Evolutionary conservation across 257 asterid species (phyloP).

Genomic region (Coffea eugenioides): DNA sequence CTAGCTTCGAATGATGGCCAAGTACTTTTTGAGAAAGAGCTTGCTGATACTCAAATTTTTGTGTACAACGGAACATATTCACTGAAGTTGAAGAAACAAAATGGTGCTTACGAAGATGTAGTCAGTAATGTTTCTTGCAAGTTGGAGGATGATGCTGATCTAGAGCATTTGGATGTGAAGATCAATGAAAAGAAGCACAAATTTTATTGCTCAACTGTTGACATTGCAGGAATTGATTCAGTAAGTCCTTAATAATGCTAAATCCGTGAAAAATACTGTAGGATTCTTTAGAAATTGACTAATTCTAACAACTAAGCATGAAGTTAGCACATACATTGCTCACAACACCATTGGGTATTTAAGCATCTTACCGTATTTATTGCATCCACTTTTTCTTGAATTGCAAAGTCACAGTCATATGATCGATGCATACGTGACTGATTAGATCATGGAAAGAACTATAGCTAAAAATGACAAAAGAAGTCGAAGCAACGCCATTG

Average conservation of each 20-base stretch:
- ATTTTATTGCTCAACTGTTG: slow-evolving; percentile 28
- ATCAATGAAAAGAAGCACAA: slow-evolving; percentile 8
- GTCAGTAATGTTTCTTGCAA: slow-evolving; percentile 21
- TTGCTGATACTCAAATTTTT: slow-evolving; percentile 12
- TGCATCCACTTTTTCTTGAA: not conserved
- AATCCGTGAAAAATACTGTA: not conserved
- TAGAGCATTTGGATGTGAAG: slow-evolving; percentile 14
- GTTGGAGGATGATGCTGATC: slow-evolving; percentile 1
- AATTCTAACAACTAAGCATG: not conserved
- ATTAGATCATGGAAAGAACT: not conserved
- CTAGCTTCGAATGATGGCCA: slow-evolving; percentile 25
- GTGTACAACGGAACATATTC: slow-evolving; percentile 16
- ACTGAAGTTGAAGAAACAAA: slow-evolving; percentile 7
- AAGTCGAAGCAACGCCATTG: not conserved
- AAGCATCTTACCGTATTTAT: too few species aligned
- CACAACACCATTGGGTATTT: too few species aligned
- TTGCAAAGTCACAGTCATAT: not conserved
- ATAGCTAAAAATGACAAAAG: not conserved
- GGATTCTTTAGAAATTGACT: not conserved
- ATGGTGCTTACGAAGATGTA: slow-evolving; percentile 9
- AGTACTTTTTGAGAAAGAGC: slow-evolving; percentile 21
- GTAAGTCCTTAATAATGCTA: slow-evolving; percentile 6
- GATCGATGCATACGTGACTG: not conserved
- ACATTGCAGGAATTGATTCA: slow-evolving; percentile 26
- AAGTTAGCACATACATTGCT: not conserved